Percentiles rank a stretch among this genome's conserved stretches.
Conservation (phyloP, 2,329 filamentous ascomycete genomes). For the Colletotrichum ledebouriae region DNA sequence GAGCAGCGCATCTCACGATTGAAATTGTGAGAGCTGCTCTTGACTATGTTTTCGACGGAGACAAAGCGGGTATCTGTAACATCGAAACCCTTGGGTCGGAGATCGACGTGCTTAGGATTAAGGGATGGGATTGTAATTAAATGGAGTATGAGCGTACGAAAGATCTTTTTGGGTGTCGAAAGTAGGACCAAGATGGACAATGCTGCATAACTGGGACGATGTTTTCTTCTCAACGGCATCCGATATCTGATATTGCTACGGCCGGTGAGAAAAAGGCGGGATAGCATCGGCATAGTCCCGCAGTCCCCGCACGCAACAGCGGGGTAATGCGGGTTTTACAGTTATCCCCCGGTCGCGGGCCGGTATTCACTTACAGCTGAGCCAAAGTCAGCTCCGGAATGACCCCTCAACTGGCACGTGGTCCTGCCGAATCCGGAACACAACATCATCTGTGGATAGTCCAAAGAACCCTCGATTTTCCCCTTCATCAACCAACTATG, state of each 20-base stretch:
- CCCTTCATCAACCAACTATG: too few species aligned
- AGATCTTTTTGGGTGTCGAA: too few species aligned
- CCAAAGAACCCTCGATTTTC: too few species aligned
- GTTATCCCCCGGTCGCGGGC: slow-evolving; percentile 12
- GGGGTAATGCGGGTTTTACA: slow-evolving; percentile 14
- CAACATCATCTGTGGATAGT: background rate
- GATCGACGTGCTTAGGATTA: slow-evolving; percentile 1
- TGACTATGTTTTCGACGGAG: background rate
- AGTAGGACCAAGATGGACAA: too few species aligned
- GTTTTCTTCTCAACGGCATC: too few species aligned
- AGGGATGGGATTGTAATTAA: slow-evolving; percentile 2
- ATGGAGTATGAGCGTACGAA: too few species aligned
- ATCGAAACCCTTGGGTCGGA: slow-evolving; percentile 11
- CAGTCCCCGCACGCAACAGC: slow-evolving; percentile 14
- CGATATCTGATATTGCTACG: too few species aligned
- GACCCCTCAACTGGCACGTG: slow-evolving; percentile 24
- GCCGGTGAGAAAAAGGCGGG: background rate
- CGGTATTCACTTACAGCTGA: background rate
- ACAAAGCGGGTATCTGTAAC: slow-evolving; percentile 5
- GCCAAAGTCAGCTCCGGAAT: background rate
- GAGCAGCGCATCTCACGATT: background rate
- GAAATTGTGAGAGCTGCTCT: slow-evolving; percentile 10
- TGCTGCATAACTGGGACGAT: too few species aligned
- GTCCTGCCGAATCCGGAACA: slow-evolving; percentile 15
- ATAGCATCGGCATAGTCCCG: slow-evolving; percentile 22